These are phyloP conservation scores for Phanerochaete sordida DNA, from an alignment of 768 basidiomycete genomes.

Conservation along the genomic window DNA sequence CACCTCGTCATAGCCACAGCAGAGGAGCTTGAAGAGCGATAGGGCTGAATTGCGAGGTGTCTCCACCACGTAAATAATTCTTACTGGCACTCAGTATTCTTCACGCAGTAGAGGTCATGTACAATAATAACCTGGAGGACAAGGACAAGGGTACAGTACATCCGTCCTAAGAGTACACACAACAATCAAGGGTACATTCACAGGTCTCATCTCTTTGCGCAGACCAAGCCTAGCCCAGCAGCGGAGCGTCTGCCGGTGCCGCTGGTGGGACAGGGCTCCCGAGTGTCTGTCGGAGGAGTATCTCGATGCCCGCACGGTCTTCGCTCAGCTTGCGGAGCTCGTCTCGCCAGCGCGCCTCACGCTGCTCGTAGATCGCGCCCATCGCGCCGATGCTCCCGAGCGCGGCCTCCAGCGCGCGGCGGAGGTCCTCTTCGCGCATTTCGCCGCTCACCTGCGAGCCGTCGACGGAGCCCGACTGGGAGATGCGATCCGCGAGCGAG, in stretches of 20 bases:
- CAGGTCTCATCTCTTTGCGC: not conserved
- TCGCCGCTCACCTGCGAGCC: conserved; percentile 54
- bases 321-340: conserved; percentile 62
- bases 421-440: conserved; percentile 60
- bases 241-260: not conserved
- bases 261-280: conserved; percentile 19
- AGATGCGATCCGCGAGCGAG: conserved; percentile 44
- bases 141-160: not conserved
- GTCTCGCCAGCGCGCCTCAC: conserved; percentile 60
- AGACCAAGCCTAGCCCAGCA: not conserved
- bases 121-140: not conserved
- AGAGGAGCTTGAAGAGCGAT: too few species aligned
- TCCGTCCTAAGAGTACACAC: not conserved
- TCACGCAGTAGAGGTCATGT: too few species aligned
- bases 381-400: conserved; percentile 63
- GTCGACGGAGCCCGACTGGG: conserved; percentile 40
- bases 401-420: conserved; percentile 64
- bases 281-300: conserved; percentile 63
- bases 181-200: not conserved
- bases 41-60: too few species aligned
- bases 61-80: too few species aligned
- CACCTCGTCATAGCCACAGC: too few species aligned
- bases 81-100: too few species aligned
- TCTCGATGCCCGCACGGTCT: conserved; percentile 64
- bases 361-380: conserved; percentile 61